phyloP scores from a whole-genome alignment of 2,329 filamentous ascomycete genomes.

The Fusarium chlamydosporum region DNA sequence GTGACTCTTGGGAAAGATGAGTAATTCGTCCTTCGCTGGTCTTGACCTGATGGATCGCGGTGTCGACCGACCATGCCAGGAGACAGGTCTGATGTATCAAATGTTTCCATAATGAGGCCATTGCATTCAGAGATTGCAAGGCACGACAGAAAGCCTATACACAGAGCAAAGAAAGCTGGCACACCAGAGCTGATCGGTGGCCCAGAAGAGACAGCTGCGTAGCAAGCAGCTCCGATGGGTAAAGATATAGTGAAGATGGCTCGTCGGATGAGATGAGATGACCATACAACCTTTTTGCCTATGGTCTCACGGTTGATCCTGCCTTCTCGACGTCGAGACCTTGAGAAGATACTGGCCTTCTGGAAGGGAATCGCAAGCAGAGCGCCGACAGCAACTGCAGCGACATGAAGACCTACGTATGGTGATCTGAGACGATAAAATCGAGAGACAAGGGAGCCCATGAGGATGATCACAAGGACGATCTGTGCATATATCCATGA shows the following conservation, averaged over 20 bases:
- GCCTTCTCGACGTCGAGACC: constrained; percentile 70
- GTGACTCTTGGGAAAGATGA: constrained; percentile 81
- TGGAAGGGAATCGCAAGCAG: constrained; percentile 79
- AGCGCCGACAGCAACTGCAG: constrained; percentile 76
- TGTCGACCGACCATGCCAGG: constrained; percentile 75
- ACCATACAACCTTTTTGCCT: constrained; percentile 74
- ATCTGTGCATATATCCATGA: constrained; percentile 85
- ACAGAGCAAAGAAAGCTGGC: constrained; percentile 75
- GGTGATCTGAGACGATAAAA: constrained; percentile 75
- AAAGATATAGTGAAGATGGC: constrained; percentile 76
- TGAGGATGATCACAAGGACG: constrained; percentile 78
- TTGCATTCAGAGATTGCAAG: constrained; percentile 83
- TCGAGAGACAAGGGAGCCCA: constrained; percentile 79
- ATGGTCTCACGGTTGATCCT: constrained; percentile 77
- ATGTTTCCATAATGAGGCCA: constrained; percentile 84
- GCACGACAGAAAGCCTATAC: constrained; percentile 78
- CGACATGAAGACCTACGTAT: constrained; percentile 75
- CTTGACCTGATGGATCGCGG: constrained; percentile 57
- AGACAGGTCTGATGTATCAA: constrained; percentile 84
- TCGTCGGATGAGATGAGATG: constrained; percentile 78
- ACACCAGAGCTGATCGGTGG: constrained; percentile 71
- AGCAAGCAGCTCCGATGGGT: constrained; percentile 75
- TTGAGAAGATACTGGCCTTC: constrained; percentile 77
- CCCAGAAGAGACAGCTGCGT: constrained; percentile 76
- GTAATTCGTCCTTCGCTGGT: constrained; percentile 73